Conservation (phyloP, 2,329 filamentous ascomycete genomes). For the Colletotrichum musae region DNA sequence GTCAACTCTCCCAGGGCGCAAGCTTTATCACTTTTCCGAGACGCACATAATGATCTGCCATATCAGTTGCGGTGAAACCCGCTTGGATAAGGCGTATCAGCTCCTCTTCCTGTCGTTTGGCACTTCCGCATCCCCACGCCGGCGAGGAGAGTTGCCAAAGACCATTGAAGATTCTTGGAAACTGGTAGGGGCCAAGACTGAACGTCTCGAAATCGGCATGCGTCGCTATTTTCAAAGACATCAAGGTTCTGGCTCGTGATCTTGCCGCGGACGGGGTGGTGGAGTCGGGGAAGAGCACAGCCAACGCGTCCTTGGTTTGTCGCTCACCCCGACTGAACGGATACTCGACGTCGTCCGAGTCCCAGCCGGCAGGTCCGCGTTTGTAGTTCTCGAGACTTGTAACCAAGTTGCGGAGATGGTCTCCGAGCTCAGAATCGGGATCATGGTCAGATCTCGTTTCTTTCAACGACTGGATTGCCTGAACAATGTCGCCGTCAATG, state of each 20-base stretch:
- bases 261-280: background rate
- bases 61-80: constrained; percentile 49
- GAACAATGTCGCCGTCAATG: constrained; percentile 54
- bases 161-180: constrained; percentile 49
- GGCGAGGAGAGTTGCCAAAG: constrained; percentile 52
- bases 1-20: background rate
- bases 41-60: constrained; percentile 55
- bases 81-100: constrained; percentile 45
- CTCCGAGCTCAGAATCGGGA: too few relatives aligned
- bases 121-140: constrained; percentile 46
- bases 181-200: constrained; percentile 38
- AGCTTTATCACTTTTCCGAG: background rate
- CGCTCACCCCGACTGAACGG: constrained; percentile 45
- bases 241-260: constrained; percentile 11
- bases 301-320: constrained; percentile 50
- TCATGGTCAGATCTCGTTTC: constrained; percentile 42
- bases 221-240: constrained; percentile 2
- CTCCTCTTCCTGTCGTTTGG: constrained; percentile 45
- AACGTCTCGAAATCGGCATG: constrained; percentile 44
- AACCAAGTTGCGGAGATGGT: too few relatives aligned
- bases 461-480: constrained; percentile 55
- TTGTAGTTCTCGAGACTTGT: too few relatives aligned
- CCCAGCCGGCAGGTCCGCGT: too few relatives aligned
- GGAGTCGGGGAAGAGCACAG: constrained; percentile 45
- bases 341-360: background rate